These are phyloP conservation scores for Candida glaebosa DNA, from an alignment of 805 yeast species.

Conservation along the genomic window DNA sequence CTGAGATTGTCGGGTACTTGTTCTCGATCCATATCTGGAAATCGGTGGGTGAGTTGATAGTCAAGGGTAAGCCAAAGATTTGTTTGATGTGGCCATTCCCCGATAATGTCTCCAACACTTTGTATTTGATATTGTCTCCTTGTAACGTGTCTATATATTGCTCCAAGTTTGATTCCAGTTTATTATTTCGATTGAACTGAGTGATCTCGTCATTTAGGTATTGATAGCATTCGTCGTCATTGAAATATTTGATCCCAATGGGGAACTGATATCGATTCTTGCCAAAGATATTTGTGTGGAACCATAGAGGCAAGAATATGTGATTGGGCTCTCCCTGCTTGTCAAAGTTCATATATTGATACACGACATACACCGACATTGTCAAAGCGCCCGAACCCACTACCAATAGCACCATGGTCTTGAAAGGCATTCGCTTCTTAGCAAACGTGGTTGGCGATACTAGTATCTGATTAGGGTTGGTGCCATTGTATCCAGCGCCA, in stretches of 20 bases:
- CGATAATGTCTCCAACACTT: conserved; percentile 24
- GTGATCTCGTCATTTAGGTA: conserved; percentile 14
- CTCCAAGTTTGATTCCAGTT: conserved; percentile 4
- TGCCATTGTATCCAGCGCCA: too few species aligned
- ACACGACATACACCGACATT: conserved; percentile 20
- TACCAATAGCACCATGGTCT: conserved; percentile 18
- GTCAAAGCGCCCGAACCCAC: conserved; percentile 20
- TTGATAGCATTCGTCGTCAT: conserved; percentile 17
- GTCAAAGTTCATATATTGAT: conserved; percentile 13
- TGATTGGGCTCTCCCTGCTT: not conserved
- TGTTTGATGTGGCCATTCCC: conserved; percentile 19
- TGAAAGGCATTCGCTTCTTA: conserved; percentile 14
- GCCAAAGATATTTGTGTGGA: conserved; percentile 24
- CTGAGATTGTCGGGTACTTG: conserved; percentile 27
- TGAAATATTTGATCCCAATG: conserved; percentile 19
- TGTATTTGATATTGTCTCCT: conserved; percentile 21
- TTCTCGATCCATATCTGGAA: conserved; percentile 31
- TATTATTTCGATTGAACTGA: conserved; percentile 9
- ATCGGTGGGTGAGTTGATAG: conserved; percentile 9
- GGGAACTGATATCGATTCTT: conserved; percentile 23
- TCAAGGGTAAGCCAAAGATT: conserved; percentile 27
- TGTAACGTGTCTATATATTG: conserved; percentile 14
- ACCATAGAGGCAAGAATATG: conserved; percentile 23
- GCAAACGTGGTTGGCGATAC: not conserved
- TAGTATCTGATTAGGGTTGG: not conserved